A percentile compares a stretch with the other conserved stretches of the same genome.
Evolutionary conservation across 495 filamentous ascomycete genomes (phyloP).

Genomic region (Aspergillus ellipticus): DNA sequence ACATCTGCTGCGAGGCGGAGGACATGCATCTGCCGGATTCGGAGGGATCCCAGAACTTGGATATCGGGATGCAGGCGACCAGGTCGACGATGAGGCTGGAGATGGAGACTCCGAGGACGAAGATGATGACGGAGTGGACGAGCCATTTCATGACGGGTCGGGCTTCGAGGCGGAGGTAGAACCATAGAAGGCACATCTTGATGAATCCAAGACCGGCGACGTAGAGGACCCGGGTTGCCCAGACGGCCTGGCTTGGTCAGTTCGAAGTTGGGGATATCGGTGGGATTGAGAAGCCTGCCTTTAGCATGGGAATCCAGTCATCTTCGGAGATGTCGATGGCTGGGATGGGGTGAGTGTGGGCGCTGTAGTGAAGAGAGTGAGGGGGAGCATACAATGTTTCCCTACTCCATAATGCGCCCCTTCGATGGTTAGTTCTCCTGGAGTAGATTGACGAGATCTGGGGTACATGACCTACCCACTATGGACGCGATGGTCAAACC

Average conservation of each 20-base stretch:
- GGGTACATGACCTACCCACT: slow-evolving; percentile 7
- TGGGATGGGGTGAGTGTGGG: not conserved
- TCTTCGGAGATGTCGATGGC: not conserved
- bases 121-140: slow-evolving; percentile 6
- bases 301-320: slow-evolving; percentile 7
- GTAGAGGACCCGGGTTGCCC: slow-evolving; percentile 10
- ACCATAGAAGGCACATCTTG: slow-evolving; percentile 18
- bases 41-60: slow-evolving; percentile 8
- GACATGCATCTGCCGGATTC: slow-evolving; percentile 2
- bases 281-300: not conserved
- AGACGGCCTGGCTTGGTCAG: slow-evolving; percentile 6
- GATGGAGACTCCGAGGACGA: slow-evolving; percentile 8
- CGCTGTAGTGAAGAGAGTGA: not conserved
- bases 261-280: not conserved
- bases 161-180: slow-evolving; percentile 16
- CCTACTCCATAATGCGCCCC: slow-evolving; percentile 8
- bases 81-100: slow-evolving; percentile 4
- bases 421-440: not conserved
- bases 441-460: no score
- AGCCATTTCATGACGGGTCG: slow-evolving; percentile 12
- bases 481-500: slow-evolving; percentile 10
- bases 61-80: slow-evolving; percentile 4
- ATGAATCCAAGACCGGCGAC: slow-evolving; percentile 5
- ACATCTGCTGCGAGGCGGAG: slow-evolving; percentile 5
- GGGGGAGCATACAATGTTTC: slow-evolving; percentile 4